Base-by-base conservation (phyloP, 768 basidiomycete genomes). In the Nidularia pulvinata region DNA sequence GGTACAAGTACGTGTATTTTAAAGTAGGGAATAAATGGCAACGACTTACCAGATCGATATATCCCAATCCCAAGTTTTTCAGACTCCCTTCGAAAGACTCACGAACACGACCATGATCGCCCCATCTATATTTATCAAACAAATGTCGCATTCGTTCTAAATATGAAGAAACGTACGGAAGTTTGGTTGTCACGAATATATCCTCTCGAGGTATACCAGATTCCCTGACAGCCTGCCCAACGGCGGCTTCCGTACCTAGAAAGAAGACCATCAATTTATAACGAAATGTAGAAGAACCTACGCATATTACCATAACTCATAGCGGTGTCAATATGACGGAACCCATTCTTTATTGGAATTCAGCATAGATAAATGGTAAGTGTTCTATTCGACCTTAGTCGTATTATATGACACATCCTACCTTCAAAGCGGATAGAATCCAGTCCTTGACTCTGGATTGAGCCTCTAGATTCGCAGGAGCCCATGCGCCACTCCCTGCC, bases 151-250 rank as follows among this genome's bases (percentile, higher is more conserved):
- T 46, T 46, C 13, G 3, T 2, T 10, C 14, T n/a, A 14, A n/a
- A 11, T 10, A 25, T n/a, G 25, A 46, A n/a, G 10, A 10, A 22
- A 60, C 70, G 57, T 54, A 76, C 64, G 73, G 67, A 34, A 81
- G 65, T 58, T 83, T 83, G 13, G 80, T 80, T 0, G 79, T 81
- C 33, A 83, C 65, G 58, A 77, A 81, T 25, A 82, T 59, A 37
- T 81, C 70, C 32, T 76, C 71, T 25, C 81, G 72, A 3, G 79
- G 74, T 39, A 81, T 67, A 2, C 79, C 80, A 14, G 78, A 81
- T 7, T 67, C 75, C 42, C 70, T 71, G 52, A 85, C 67, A 0
- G 74, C 78, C 5, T 69, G 58, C 2, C 80, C 78, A 14, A 80
- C 75, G 5, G 67, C 64, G 30, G 60, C 63, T 52, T 80, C 80